phyloP scores from a whole-genome alignment of 2,329 filamentous ascomycete genomes.

The Pseudopithomyces chartarum region DNA sequence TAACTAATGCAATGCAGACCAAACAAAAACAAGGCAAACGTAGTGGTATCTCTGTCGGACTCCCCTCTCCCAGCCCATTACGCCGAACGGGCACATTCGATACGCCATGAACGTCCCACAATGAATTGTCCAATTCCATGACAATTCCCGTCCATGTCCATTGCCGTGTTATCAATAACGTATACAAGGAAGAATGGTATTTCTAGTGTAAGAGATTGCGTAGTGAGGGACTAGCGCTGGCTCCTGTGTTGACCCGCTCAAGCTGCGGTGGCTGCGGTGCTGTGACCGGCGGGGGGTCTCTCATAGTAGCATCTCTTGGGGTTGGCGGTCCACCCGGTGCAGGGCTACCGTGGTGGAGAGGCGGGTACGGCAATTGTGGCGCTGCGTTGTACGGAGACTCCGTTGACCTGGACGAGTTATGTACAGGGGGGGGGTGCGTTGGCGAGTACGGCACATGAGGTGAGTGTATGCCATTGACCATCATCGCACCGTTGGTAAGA shows the following conservation, averaged over 20 bases:
- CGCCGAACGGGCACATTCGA: not conserved
- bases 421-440: conserved; percentile 39
- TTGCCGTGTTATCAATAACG: conserved; percentile 6
- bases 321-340: conserved; percentile 39
- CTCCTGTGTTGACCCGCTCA: conserved; percentile 40
- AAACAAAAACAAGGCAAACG: conserved; percentile 20
- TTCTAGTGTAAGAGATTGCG: conserved; percentile 53
- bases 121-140: not conserved
- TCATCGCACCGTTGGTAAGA: conserved; percentile 35
- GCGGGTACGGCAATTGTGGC: conserved; percentile 29
- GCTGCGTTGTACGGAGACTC: conserved; percentile 43
- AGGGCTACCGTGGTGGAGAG: conserved; percentile 39
- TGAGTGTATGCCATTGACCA: conserved; percentile 46
- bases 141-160: not conserved
- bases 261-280: conserved; percentile 25
- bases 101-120: conserved; percentile 3
- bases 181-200: conserved; percentile 9
- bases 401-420: conserved; percentile 40
- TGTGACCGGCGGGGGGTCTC: conserved; percentile 33
- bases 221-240: conserved; percentile 55
- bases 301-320: conserved; percentile 41
- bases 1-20: conserved; percentile 11
- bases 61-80: conserved; percentile 7
- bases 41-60: conserved; percentile 37
- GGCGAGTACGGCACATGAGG: conserved; percentile 45